Evolutionary conservation across 495 filamentous ascomycete genomes (phyloP).

Genomic region (Monascus purpureus): DNA sequence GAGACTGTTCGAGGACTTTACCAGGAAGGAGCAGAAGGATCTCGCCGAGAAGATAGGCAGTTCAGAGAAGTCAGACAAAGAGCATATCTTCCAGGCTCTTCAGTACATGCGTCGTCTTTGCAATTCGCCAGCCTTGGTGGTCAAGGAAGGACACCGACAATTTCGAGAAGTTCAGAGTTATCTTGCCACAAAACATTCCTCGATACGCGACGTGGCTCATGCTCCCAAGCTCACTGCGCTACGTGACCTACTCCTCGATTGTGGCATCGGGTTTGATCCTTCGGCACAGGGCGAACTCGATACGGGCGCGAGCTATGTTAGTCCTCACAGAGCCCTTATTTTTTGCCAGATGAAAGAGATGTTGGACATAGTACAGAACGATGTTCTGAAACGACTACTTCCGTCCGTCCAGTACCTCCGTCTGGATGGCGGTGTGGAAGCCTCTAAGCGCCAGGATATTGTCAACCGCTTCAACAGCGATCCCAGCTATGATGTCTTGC

Average conservation of each 20-base stretch:
- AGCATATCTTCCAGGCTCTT: conserved; percentile 96
- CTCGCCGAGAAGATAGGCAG: conserved; percentile 64
- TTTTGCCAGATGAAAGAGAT: conserved; percentile 99
- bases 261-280: conserved; percentile 68
- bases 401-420: conserved; percentile 81
- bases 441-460: conserved; percentile 81
- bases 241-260: conserved; percentile 81
- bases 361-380: conserved; percentile 93
- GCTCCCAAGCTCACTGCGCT: conserved; percentile 87
- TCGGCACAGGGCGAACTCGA: conserved; percentile 42
- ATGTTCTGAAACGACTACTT: conserved; percentile 72
- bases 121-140: conserved; percentile 89
- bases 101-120: conserved; percentile 99
- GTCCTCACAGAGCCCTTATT: conserved; percentile 85
- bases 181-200: conserved; percentile 53
- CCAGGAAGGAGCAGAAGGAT: conserved; percentile 76
- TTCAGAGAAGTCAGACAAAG: conserved; percentile 78
- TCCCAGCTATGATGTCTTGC: conserved; percentile 82
- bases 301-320: conserved; percentile 66
- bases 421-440: conserved; percentile 82
- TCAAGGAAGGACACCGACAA: conserved; percentile 85
- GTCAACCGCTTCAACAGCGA: conserved; percentile 98
- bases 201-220: conserved; percentile 70
- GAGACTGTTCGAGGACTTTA: conserved; percentile 92
- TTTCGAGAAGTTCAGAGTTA: conserved; percentile 71